Percentiles rank a stretch among this genome's conserved stretches.
Conservation (phyloP, 441 rosid genomes). For the Jatropha multifida region DNA sequence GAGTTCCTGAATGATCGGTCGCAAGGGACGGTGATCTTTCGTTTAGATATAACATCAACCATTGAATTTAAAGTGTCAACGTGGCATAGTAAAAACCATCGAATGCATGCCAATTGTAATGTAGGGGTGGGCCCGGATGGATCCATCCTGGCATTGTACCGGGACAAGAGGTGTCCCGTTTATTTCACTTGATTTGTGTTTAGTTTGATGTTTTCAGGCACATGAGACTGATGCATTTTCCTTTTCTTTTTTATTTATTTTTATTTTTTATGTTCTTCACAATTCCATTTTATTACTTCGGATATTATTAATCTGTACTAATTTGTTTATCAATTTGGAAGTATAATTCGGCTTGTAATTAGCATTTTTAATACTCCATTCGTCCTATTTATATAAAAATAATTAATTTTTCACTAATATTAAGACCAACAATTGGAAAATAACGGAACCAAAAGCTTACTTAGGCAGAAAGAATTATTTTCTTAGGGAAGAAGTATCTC, state of each 20-base stretch:
- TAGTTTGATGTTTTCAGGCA: too few species aligned
- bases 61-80: slow-evolving; percentile 61
- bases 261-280: not conserved
- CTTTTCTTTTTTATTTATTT: not conserved
- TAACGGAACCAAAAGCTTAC: too few species aligned
- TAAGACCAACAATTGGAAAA: too few species aligned
- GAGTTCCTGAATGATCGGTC: slow-evolving; percentile 61
- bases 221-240: not conserved
- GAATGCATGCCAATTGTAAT: slow-evolving; percentile 64
- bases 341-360: too few species aligned
- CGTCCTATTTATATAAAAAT: too few species aligned
- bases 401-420: too few species aligned
- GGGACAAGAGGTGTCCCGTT: slow-evolving; percentile 59
- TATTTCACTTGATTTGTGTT: slow-evolving; percentile 46
- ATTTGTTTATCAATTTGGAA: too few species aligned
- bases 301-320: not conserved
- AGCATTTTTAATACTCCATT: too few species aligned
- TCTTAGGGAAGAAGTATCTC: not conserved
- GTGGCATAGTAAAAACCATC: slow-evolving; percentile 61
- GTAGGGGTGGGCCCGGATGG: slow-evolving; percentile 64
- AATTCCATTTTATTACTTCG: not conserved
- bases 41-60: slow-evolving; percentile 51
- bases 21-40: slow-evolving; percentile 54
- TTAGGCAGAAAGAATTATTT: too few species aligned
- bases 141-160: slow-evolving; percentile 38